These are phyloP conservation scores for Trichoderma gracile DNA, from an alignment of 2,329 filamentous ascomycete genomes.

Conservation along the genomic window DNA sequence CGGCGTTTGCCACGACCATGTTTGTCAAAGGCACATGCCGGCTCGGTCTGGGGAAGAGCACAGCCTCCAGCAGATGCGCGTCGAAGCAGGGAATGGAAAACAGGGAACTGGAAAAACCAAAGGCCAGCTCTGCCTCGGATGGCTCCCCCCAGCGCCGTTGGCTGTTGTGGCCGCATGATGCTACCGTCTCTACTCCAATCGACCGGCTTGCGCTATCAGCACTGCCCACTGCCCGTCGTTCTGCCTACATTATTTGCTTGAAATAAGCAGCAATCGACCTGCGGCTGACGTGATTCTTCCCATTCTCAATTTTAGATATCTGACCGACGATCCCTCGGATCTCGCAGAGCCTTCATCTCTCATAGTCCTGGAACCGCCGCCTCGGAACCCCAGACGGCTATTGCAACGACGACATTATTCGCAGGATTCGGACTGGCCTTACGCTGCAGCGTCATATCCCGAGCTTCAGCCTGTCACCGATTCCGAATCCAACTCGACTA, in stretches of 20 bases:
- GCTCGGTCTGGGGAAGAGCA: constrained; percentile 6
- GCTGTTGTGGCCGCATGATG: constrained; percentile 21
- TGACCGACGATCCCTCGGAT: neutral
- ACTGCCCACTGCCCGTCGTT: constrained; percentile 17
- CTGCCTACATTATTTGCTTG: constrained; percentile 12
- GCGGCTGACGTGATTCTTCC: constrained; percentile 23
- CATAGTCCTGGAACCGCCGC: constrained; percentile 38
- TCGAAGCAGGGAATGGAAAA: constrained; percentile 5
- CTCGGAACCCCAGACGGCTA: constrained; percentile 40
- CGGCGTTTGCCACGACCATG: neutral
- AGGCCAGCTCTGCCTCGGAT: constrained; percentile 7
- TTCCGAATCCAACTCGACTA: constrained; percentile 26
- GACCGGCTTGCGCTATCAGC: constrained; percentile 16
- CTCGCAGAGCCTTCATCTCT: constrained; percentile 29
- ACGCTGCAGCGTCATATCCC: constrained; percentile 59
- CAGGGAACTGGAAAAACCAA: neutral
- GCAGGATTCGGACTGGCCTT: constrained; percentile 27
- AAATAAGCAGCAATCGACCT: constrained; percentile 10
- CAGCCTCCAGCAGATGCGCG: constrained; percentile 24
- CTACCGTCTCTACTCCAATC: neutral
- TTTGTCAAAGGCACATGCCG: constrained; percentile 10
- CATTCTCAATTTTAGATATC: constrained; percentile 7
- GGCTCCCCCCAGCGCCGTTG: neutral
- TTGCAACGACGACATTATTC: constrained; percentile 27
- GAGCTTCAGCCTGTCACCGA: constrained; percentile 25